phyloP scores from a whole-genome alignment of 202 grass and related monocot species.

The Sporobolus alterniflorus region DNA sequence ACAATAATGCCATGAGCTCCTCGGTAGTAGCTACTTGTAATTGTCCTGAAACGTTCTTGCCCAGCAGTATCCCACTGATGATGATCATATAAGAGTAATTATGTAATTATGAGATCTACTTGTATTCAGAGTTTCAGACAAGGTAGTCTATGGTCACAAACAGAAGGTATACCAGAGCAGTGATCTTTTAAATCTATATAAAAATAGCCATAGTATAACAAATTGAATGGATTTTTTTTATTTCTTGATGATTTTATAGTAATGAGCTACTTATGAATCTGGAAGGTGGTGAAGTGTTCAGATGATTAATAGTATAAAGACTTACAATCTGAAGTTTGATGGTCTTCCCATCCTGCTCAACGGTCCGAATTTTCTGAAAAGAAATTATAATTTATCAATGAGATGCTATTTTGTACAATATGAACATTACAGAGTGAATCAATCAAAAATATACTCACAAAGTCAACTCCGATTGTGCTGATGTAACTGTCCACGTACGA shows the following conservation, averaged over 20 bases:
- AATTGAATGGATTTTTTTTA: neutral
- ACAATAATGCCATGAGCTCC: conserved; percentile 88
- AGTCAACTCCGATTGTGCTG: conserved; percentile 57
- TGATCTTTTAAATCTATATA: neutral
- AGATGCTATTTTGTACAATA: neutral
- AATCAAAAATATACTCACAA: conserved; percentile 37
- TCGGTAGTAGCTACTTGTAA: conserved; percentile 86
- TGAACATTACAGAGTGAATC: neutral
- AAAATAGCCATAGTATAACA: neutral
- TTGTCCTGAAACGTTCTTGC: conserved; percentile 85
- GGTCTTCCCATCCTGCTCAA: conserved; percentile 54
- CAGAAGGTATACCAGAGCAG: neutral
- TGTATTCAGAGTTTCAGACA: neutral
- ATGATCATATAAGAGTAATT: neutral
- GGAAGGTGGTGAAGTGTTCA: neutral
- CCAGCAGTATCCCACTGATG: conserved; percentile 87
- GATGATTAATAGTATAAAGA: neutral
- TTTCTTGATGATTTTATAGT: neutral
- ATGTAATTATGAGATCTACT: neutral
- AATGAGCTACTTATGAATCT: neutral
- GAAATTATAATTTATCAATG: neutral
- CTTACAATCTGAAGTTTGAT: conserved; percentile 63
- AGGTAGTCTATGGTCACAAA: neutral
- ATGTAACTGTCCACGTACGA: conserved; percentile 60
- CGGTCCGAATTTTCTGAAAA: conserved; percentile 53